These are phyloP conservation scores for Ulota crispa DNA, from an alignment of 225 moss, liverwort and hornwort species.

Conservation along the genomic window DNA sequence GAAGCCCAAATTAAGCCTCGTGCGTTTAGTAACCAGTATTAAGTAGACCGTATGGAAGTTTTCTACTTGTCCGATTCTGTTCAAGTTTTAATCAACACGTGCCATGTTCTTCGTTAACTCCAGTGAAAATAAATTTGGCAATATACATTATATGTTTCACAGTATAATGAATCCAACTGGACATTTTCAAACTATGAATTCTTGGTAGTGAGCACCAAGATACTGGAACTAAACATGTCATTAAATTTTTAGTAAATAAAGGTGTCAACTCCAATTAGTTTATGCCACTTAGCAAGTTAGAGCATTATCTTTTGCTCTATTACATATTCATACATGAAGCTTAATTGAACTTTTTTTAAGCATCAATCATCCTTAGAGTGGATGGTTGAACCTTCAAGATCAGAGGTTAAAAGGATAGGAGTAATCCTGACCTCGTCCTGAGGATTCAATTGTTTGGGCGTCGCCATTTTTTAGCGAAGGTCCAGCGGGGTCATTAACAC, in stretches of 20 bases:
- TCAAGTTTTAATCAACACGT: neutral
- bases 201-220: neutral
- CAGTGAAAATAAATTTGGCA: neutral
- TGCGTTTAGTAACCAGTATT: neutral
- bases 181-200: neutral
- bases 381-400: neutral
- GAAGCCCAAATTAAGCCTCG: neutral
- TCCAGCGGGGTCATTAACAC: conserved; percentile 60
- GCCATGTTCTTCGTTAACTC: neutral
- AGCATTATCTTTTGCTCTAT: neutral
- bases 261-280: neutral
- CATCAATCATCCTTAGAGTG: neutral
- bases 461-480: conserved; percentile 60
- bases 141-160: neutral
- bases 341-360: neutral
- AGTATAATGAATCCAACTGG: neutral
- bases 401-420: neutral
- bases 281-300: neutral
- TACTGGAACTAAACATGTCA: neutral
- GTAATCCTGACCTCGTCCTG: conserved; percentile 45
- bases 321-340: neutral
- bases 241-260: neutral
- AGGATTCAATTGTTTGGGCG: conserved; percentile 47
- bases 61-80: neutral
- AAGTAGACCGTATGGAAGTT: neutral